Percentiles rank a stretch among this genome's conserved stretches.
These are phyloP conservation scores for Yamadazyma nakazawae DNA, from an alignment of 805 yeast species.

Conservation along the genomic window DNA sequence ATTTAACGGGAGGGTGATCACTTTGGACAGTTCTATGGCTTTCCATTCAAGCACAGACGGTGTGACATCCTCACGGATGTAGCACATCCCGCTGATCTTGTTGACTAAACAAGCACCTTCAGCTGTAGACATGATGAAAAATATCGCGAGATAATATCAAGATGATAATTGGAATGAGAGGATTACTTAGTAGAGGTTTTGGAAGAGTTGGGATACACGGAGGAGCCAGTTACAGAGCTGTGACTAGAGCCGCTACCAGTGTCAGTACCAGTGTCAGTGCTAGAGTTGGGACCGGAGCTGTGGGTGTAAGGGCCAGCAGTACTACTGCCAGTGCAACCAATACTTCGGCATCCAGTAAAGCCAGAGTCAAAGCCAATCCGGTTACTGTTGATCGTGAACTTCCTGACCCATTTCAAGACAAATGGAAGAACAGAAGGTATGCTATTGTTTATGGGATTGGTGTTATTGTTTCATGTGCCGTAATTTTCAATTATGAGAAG, in stretches of 20 bases:
- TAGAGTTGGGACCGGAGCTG: background rate
- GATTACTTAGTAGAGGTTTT: background rate
- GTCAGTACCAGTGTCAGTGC: background rate
- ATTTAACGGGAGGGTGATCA: slow-evolving; percentile 33
- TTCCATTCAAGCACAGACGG: slow-evolving; percentile 43
- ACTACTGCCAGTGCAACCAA: background rate
- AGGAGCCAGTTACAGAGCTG: background rate
- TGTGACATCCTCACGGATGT: slow-evolving; percentile 39
- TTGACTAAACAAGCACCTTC: slow-evolving; percentile 41
- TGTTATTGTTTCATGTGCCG: slow-evolving; percentile 35
- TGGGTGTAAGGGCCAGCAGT: background rate
- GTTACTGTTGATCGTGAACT: slow-evolving; percentile 66
- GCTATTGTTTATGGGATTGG: slow-evolving; percentile 47
- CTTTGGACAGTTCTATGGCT: slow-evolving; percentile 38
- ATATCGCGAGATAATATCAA: background rate
- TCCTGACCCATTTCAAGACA: slow-evolving; percentile 71
- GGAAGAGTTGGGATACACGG: background rate
- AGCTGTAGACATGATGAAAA: slow-evolving; percentile 6
- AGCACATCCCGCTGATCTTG: slow-evolving; percentile 40
- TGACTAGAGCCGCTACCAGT: background rate
- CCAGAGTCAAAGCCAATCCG: background rate
- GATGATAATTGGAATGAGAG: background rate
- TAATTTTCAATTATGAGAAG: slow-evolving; percentile 91
- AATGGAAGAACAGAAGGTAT: slow-evolving; percentile 48
- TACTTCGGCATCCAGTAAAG: background rate